Percentiles rank a stretch among this genome's conserved stretches.
Evolutionary conservation across 495 filamentous ascomycete genomes (phyloP).

Genomic region (Aspergillus asperescens): DNA sequence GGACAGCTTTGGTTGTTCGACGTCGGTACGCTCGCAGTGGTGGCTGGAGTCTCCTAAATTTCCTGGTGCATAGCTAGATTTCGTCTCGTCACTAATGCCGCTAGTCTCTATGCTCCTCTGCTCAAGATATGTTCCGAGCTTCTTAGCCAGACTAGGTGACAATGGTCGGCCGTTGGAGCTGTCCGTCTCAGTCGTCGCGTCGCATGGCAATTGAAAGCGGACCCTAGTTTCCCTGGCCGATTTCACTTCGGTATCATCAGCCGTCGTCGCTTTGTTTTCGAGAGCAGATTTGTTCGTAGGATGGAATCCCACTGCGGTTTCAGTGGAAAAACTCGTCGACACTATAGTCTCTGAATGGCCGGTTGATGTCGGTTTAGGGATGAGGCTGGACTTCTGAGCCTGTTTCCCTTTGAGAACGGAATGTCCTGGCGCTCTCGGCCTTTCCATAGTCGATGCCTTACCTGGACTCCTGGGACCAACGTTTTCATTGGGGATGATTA

Average conservation of each 20-base stretch:
- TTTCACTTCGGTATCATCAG: neutral
- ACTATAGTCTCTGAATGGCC: neutral
- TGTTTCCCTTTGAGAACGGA: neutral
- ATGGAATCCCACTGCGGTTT: neutral
- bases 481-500: neutral
- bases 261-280: neutral
- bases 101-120: neutral
- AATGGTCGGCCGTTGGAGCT: neutral
- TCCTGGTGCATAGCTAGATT: neutral
- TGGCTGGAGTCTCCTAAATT: neutral
- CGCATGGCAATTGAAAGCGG: neutral
- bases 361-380: conserved; percentile 5
- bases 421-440: neutral
- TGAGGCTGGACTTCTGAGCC: conserved; percentile 2
- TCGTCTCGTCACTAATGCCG: neutral
- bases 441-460: neutral
- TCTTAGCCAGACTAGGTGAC: neutral
- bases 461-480: neutral
- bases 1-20: neutral
- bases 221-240: neutral
- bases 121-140: neutral
- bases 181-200: neutral
- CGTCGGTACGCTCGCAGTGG: neutral
- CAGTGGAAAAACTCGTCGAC: neutral
- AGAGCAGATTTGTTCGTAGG: neutral